Conservation (phyloP, 768 basidiomycete species). For the Boletus rubroflammeus region DNA sequence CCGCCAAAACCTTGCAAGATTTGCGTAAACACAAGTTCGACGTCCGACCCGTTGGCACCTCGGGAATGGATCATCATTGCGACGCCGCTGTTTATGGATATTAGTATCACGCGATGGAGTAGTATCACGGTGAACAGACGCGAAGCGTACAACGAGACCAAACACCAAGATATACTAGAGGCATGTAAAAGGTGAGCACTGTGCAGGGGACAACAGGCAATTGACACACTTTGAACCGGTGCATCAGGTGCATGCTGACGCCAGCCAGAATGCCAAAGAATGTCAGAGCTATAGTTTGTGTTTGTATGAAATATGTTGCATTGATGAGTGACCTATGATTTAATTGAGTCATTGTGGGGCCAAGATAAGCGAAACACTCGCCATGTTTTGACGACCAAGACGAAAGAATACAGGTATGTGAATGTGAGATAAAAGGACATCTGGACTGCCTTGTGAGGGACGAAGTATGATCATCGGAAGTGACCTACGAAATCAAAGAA, state of each 20-base stretch:
- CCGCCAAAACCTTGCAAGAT: slow-evolving; percentile 74
- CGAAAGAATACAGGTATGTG: slow-evolving; percentile 72
- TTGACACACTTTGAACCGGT: slow-evolving; percentile 49
- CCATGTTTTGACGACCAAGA: slow-evolving; percentile 52
- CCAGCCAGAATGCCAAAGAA: slow-evolving; percentile 64
- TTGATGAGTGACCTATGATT: slow-evolving; percentile 47
- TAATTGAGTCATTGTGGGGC: slow-evolving; percentile 2
- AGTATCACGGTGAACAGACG: slow-evolving; percentile 27
- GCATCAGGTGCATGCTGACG: slow-evolving; percentile 47
- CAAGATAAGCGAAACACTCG: slow-evolving; percentile 8
- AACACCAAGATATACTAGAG: slow-evolving; percentile 45
- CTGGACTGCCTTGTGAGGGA: slow-evolving; percentile 28
- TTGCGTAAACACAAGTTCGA: slow-evolving; percentile 62
- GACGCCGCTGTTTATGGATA: slow-evolving; percentile 43
- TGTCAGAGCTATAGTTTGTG: slow-evolving; percentile 57
- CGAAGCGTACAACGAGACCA: slow-evolving; percentile 57
- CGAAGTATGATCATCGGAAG: neutral
- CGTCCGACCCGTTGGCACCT: slow-evolving; percentile 52
- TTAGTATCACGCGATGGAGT: neutral
- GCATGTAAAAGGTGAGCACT: neutral
- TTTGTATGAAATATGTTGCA: slow-evolving; percentile 61
- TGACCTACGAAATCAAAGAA: slow-evolving; percentile 55
- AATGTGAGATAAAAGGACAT: slow-evolving; percentile 65
- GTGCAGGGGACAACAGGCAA: neutral
- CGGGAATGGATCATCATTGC: slow-evolving; percentile 69